Base-by-base conservation (phyloP, 352 stramenopile species). In the Pelagophyceae sp. region DNA sequence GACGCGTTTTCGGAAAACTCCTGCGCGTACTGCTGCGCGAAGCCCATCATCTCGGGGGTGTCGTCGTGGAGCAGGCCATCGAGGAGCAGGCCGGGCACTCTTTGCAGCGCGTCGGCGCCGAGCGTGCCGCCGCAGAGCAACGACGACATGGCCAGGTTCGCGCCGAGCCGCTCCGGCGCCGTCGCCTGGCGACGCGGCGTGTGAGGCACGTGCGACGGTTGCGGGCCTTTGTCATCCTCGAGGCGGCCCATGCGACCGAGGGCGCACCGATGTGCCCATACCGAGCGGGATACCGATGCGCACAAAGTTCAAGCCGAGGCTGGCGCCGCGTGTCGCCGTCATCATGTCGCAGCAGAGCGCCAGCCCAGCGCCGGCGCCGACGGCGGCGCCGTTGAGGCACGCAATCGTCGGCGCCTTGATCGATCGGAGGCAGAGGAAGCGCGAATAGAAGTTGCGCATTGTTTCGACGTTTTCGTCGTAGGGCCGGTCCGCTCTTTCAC, bases 221-320 rank as follows among this genome's bases (percentile, higher is more conserved):
- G n/a, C n/a, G n/a, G n/a, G n/a, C n/a, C n/a, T n/a, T n/a, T n/a
- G n/a, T n/a, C n/a, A n/a, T n/a, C n/a, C n/a, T n/a, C n/a, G n/a
- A n/a, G n/a, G n/a, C n/a, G n/a, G n/a, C n/a, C n/a, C n/a, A n/a
- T n/a, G n/a, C n/a, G n/a, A n/a, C n/a, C n/a, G n/a, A n/a, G n/a
- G n/a, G n/a, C n/a, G n/a, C n/a, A n/a, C n/a, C 54, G 54, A 29
- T 27, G 54, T 29, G 5, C 85, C 87, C 87, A 92, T 92, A n/a
- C 87, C 87, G 1, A 87, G 88, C 50, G 91, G 88, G 0, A 92
- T 78, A 0, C 88, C 88, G 25, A 91, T 75, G 74, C 89, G 85
- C 50, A 89, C 87, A 58, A 91, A 92, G 38, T 86, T 91, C 70
- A 91, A 87, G 74, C 87, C 87, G 75, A 92, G 82, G 81, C 90